Evolutionary conservation across 2,329 filamentous ascomycete species (phyloP).

Genomic region (Fusarium devonianum): DNA sequence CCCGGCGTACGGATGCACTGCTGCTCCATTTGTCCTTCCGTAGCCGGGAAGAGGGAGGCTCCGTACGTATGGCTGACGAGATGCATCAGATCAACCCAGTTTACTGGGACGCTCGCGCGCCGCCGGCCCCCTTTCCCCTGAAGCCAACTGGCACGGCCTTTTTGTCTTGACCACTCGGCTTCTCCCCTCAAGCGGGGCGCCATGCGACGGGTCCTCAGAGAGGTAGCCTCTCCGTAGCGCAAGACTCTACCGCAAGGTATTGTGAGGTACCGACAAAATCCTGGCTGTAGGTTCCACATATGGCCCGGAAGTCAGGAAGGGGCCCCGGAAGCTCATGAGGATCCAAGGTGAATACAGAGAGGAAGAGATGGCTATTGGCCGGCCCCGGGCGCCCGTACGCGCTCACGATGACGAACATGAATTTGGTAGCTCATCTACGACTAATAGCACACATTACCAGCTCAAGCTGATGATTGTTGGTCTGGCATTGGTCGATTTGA

Average conservation of each 20-base stretch:
- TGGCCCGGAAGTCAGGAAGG: conserved; percentile 40
- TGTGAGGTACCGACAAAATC: conserved; percentile 34
- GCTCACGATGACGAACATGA: conserved; percentile 40
- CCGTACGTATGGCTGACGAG: conserved; percentile 29
- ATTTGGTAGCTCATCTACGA: conserved; percentile 32
- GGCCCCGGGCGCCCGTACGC: conserved; percentile 24
- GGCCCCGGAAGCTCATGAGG: conserved; percentile 30
- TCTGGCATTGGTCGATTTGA: too few relatives aligned
- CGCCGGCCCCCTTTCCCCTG: conserved; percentile 43
- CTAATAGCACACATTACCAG: conserved; percentile 35
- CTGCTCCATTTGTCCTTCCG: conserved; percentile 33
- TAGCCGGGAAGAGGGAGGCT: conserved; percentile 28
- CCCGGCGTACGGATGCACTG: not conserved
- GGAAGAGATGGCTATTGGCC: conserved; percentile 31
- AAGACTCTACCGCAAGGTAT: conserved; percentile 27
- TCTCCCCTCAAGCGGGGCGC: conserved; percentile 41
- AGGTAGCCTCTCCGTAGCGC: conserved; percentile 37
- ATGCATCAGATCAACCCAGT: conserved; percentile 45
- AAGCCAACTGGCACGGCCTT: conserved; percentile 28
- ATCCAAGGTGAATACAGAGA: conserved; percentile 22
- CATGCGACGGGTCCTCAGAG: conserved; percentile 38
- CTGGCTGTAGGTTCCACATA: conserved; percentile 26
- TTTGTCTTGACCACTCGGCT: conserved; percentile 38
- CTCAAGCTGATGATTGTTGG: conserved; percentile 14
- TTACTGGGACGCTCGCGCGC: conserved; percentile 41